Evolutionary conservation across 2,329 filamentous ascomycete species (phyloP).

Genomic region (Trichoderma sp.): DNA sequence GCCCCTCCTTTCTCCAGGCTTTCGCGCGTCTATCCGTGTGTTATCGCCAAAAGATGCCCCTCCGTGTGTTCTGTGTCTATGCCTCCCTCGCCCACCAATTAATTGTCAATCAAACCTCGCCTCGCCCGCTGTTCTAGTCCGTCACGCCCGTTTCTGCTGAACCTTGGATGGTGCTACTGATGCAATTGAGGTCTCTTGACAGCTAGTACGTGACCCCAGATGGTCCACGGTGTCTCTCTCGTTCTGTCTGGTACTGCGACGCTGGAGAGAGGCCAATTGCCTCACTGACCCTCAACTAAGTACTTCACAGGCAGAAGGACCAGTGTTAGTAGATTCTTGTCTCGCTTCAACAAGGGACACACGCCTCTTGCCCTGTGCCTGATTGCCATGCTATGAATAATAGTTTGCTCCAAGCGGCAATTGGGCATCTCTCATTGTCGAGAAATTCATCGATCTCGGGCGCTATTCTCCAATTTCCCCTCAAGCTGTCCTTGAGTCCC

Average conservation of each 20-base stretch:
- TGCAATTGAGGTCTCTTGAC: conserved; percentile 15
- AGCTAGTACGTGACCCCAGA: background rate
- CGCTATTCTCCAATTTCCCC: background rate
- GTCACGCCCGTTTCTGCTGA: background rate
- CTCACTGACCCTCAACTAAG: background rate
- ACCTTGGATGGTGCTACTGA: background rate
- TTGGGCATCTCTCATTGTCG: background rate
- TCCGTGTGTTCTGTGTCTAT: background rate
- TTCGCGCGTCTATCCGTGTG: background rate
- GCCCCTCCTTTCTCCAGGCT: conserved; percentile 20
- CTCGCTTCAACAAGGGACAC: background rate
- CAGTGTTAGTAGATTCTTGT: background rate
- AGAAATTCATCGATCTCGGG: background rate
- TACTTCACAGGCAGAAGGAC: background rate
- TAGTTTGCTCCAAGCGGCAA: conserved; percentile 4
- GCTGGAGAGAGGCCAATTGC: background rate
- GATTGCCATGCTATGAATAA: background rate
- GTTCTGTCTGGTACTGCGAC: background rate
- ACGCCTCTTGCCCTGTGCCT: conserved; percentile 1
- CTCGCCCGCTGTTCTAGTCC: conserved; percentile 1
- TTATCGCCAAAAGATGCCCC: conserved; percentile 16
- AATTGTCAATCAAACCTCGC: background rate
- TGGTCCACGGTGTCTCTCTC: background rate
- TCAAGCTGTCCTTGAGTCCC: background rate
- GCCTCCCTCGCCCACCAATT: background rate